Conservation (phyloP, 352 stramenopile genomes). For the Pythium aphanidermatum region DNA sequence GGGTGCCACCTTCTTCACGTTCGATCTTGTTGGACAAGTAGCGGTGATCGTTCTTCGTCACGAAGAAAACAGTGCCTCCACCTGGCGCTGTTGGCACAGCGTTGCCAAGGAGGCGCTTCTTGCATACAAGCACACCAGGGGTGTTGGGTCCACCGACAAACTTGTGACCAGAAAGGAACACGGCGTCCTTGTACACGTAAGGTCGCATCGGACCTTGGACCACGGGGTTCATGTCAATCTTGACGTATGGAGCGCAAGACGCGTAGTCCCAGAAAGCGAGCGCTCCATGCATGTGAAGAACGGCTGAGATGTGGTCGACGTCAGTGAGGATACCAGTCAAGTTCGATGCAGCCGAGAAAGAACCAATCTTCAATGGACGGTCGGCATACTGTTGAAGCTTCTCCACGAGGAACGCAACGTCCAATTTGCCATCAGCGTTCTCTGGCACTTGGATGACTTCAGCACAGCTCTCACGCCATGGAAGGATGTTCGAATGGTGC, state of each 20-base stretch:
- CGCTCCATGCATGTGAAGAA: constrained; percentile 85
- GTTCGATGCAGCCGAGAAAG: constrained; percentile 90
- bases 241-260: constrained; percentile 85
- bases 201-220: constrained; percentile 19
- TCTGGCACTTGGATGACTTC: constrained; percentile 58
- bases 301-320: constrained; percentile 68
- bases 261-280: constrained; percentile 94
- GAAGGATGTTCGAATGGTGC: constrained; percentile 95
- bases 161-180: constrained; percentile 95
- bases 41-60: constrained; percentile 36
- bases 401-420: constrained; percentile 38
- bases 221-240: constrained; percentile 92
- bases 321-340: constrained; percentile 89
- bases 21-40: constrained; percentile 89
- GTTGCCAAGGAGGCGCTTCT: constrained; percentile 74
- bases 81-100: constrained; percentile 33
- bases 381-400: constrained; percentile 36
- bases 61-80: constrained; percentile 40
- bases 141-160: constrained; percentile 89
- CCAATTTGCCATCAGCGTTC: constrained; percentile 29
- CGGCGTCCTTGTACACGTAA: constrained; percentile 84
- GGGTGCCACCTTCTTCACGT: constrained; percentile 94
- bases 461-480: constrained; percentile 87
- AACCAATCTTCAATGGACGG: constrained; percentile 54
- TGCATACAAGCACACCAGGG: constrained; percentile 91